Conservation (phyloP, 257 asterid genomes). For the Catharanthus roseus region DNA sequence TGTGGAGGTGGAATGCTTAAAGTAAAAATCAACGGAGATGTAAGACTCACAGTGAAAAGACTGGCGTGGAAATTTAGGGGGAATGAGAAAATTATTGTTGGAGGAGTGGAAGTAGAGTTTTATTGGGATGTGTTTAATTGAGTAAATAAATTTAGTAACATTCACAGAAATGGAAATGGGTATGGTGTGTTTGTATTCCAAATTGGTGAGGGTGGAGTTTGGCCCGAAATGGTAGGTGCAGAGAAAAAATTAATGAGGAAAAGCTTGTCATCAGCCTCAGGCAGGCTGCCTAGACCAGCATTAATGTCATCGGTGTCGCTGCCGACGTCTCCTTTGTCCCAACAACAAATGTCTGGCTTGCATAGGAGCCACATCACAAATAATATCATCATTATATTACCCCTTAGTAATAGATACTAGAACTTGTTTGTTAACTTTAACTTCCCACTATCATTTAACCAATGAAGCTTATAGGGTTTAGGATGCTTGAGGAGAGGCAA, state of each 20-base stretch:
- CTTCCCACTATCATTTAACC: too few relatives aligned
- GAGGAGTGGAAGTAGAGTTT: constrained; percentile 30
- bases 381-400: too few relatives aligned
- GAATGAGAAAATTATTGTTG: constrained; percentile 30
- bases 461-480: too few relatives aligned
- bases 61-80: constrained; percentile 39
- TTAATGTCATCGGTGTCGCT: constrained; percentile 10
- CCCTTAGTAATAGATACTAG: too few relatives aligned
- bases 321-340: constrained; percentile 22
- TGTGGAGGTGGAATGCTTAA: constrained; percentile 31
- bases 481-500: too few relatives aligned
- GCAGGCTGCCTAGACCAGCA: too few relatives aligned
- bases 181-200: constrained; percentile 37
- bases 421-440: too few relatives aligned
- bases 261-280: constrained; percentile 25
- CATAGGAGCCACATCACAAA: too few relatives aligned
- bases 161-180: constrained; percentile 18
- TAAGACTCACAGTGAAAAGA: constrained; percentile 25
- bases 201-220: constrained; percentile 31
- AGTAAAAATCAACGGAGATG: constrained; percentile 33
- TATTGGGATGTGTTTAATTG: constrained; percentile 40
- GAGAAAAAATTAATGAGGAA: constrained; percentile 37
- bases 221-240: constrained; percentile 39
- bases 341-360: too few relatives aligned
- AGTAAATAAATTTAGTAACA: constrained; percentile 19